A percentile compares a stretch with the other conserved stretches of the same genome.
phyloP scores from a whole-genome alignment of 2,329 filamentous ascomycete species.

The Thelonectria blattea region DNA sequence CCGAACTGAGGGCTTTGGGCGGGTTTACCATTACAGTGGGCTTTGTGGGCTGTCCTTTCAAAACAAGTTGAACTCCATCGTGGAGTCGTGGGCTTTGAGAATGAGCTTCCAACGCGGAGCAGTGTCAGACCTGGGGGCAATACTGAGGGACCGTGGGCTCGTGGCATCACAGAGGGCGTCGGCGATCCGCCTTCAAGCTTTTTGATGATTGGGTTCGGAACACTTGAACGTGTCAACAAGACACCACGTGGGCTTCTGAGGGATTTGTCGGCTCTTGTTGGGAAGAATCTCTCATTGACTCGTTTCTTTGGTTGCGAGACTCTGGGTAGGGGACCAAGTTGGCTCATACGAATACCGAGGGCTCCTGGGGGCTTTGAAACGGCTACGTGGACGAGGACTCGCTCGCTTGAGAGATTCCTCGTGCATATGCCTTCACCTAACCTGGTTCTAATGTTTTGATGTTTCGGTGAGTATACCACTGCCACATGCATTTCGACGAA shows the following conservation, averaged over 20 bases:
- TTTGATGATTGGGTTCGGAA: conserved; percentile 42
- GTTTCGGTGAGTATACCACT: conserved; percentile 39
- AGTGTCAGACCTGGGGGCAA: conserved; percentile 64
- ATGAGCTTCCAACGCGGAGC: conserved; percentile 51
- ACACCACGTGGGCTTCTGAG: conserved; percentile 47
- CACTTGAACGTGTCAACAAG: conserved; percentile 30
- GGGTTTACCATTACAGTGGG: conserved; percentile 49
- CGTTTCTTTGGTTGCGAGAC: conserved; percentile 3
- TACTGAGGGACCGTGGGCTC: conserved; percentile 47
- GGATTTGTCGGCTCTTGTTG: conserved; percentile 47
- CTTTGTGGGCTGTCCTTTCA: conserved; percentile 64
- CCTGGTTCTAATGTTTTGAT: conserved; percentile 27
- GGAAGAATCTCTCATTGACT: conserved; percentile 35
- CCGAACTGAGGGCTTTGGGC: conserved; percentile 52
- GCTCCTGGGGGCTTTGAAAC: conserved; percentile 46
- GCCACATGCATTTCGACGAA: conserved; percentile 32
- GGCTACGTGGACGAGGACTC: conserved; percentile 20
- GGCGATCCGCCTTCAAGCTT: conserved; percentile 37
- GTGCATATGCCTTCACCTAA: conserved; percentile 23
- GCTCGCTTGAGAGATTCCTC: background rate
- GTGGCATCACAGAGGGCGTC: conserved; percentile 40
- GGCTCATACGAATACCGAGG: conserved; percentile 45
- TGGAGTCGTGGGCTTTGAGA: conserved; percentile 60
- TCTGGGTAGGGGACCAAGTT: conserved; percentile 41
- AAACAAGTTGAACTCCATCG: conserved; percentile 47